Base-by-base conservation (phyloP, 2,329 filamentous ascomycete genomes). In the Chrysosporium queenslandicum region DNA sequence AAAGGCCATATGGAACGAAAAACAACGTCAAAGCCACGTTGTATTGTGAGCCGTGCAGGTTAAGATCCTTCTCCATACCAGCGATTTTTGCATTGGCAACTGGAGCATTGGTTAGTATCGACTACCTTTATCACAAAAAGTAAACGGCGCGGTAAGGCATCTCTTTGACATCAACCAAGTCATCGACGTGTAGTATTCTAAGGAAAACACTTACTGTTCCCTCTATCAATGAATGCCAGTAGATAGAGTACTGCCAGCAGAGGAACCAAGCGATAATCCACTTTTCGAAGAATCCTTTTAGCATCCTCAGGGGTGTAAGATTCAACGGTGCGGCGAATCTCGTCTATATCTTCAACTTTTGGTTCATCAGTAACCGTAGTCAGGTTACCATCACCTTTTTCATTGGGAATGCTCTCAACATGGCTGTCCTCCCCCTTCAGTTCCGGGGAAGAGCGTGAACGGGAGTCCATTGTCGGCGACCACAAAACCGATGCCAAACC, bases 221-320 rank as follows among this genome's bases (percentile, higher is more conserved):
- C 73, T 64, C 85, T 74, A 62, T 88, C 86, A 8, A 90, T 69
- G 63, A 89, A 90, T 58, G 81, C 84, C 57, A 89, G 80, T 12
- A 89, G 74, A 63, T 90, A 91, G 11, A 71, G 58, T 23, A 71
- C 52, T 27, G 71, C 66, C 21, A 70, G 63, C n/a, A 71, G 63
- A 1, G 70, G 70, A 41, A 71, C 58, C 45, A 72, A 66, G 46
- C 68, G 64, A 29, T 65, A 46, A 47, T 72, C 70, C 41, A 72
- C 66, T 49, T 70, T 72, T 36, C 68, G 55, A 18, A 71, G 54
- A 14, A 71, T 64, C 52, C 55, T 25, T 32, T 41, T 58, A 1
- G 52, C 40, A 32, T 58, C 54, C 16, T 56, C 54, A 11, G 52
- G n/a, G 6, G 50, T 48, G 30, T 52, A 56, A 16, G 52, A 16